A percentile compares a stretch with the other conserved stretches of the same genome.
phyloP scores from a whole-genome alignment of 2,329 filamentous ascomycete species.

The Aspergillus sp. region DNA sequence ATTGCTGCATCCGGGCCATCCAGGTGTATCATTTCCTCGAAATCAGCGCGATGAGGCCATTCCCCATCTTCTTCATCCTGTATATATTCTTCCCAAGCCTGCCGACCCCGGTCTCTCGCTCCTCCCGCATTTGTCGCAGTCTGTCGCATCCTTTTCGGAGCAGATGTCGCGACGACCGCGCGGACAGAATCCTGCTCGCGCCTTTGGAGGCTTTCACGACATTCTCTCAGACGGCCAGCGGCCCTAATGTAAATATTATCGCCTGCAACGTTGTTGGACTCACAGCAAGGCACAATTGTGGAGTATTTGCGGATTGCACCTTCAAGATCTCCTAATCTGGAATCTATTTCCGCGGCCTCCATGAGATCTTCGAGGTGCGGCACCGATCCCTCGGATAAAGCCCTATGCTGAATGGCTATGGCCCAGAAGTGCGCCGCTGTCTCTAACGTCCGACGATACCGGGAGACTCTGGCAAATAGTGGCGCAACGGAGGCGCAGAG shows the following conservation, averaged over 20 bases:
- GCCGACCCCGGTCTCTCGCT: not conserved
- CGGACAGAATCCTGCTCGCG: not conserved
- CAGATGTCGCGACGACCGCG: not conserved
- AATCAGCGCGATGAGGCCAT: too few species aligned
- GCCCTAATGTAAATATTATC: not conserved
- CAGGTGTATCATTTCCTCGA: too few species aligned
- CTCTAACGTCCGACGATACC: not conserved
- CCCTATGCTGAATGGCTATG: not conserved
- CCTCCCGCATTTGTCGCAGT: rapidly evolving
- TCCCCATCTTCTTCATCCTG: too few species aligned
- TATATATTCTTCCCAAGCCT: not conserved
- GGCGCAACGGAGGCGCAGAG: not conserved
- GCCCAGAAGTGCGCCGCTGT: not conserved
- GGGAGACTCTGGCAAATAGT: not conserved
- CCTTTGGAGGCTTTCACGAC: not conserved
- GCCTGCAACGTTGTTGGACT: not conserved
- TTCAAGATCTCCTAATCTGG: not conserved
- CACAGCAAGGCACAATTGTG: not conserved
- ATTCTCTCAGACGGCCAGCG: not conserved
- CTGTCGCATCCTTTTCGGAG: not conserved
- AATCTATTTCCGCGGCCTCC: not conserved
- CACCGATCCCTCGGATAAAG: not conserved
- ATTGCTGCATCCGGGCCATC: too few species aligned
- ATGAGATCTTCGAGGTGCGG: not conserved
- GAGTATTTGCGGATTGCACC: not conserved